Base-by-base conservation (phyloP, 2,329 filamentous ascomycete genomes). In the Colletotrichum sojae region DNA sequence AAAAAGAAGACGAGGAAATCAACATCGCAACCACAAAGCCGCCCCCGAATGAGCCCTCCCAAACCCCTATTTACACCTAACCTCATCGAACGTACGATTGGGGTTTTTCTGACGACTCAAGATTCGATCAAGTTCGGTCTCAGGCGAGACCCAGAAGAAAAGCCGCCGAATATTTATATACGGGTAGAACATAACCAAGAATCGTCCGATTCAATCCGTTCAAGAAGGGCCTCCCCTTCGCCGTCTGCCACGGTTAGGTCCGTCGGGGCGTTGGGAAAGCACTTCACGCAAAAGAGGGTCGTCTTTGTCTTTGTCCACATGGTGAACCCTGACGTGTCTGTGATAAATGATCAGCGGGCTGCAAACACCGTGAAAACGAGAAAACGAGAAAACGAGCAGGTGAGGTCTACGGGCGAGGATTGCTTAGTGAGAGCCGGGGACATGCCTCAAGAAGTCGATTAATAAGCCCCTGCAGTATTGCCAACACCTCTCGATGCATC, bases 291-390 rank as follows among this genome's bases (percentile, higher is more conserved):
- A 83, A 63, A 86, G 81, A 0, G 92, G 90, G 75, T 98, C 95
- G 73, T 98, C 94, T 79, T 94, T 95, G 77, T 93, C 91, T 78
- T 94, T 96, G 76, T 98, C 95, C 46, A 91, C 84, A 78, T 98
- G 96, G 78, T 98, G 95, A 49, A 96, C 94, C 63, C 94, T 90
- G 40, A 98, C 96, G 80, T 99, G 96, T 79, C 94, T 97, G 43
- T 8, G 31, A 4, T 40, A 25, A 12, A 31, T 27, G 22, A 48
- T 70, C 55, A 70, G 67, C 39, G n/a, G 12, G 56, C 22, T 27
- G 15, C n/a, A 3, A 54, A 2, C 18, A 40, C 13, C 40, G 6
- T 5, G 22, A 27, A 9, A 48, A 22, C 22, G 12, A 9, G 15
- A 27, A 9, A 48, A 22, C 22, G 12, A 9, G 15, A 25, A 27